Base-by-base conservation (phyloP, 1,284 basidiomycete genomes). In the Malassezia vespertilionis region DNA sequence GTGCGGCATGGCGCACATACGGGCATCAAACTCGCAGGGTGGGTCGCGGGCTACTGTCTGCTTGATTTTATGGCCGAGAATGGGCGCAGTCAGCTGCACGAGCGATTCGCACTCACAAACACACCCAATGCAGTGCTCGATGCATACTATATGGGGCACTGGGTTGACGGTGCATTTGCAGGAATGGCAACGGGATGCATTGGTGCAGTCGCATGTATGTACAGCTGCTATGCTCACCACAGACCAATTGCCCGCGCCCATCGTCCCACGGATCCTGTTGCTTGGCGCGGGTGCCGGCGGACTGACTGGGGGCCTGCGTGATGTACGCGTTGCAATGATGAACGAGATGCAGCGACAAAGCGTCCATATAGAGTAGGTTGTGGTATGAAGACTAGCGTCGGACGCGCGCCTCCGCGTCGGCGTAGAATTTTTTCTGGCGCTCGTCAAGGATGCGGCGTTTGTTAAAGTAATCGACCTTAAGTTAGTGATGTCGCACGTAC, bases 401-500 rank as follows among this genome's bases (percentile, higher is more conserved):
- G n/a, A 39, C 38, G 9, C 43, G 39, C 20, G 40, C 46, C 34
- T 44, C 46, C 4, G 50, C 45, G 15, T 47, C 40, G 9, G 49
- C 56, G 44, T 61, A 68, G 52, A 65, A 64, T 38, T 59, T 38
- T 43, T 45, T 60, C 31, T 69, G 67, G 17, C 67, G 57, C 45
- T 68, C 63, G 32, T 68, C 65, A 17, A 68, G 42, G 1, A 69
- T 60, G 36, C 65, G 53, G 27, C 67, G 47, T 52, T 69, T 69
- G 49, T 68, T 66, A 45, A 69, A 69, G 54, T 69, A 69, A 28
- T 68, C 65, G 20, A 68, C 55, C 65, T 65, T 48, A 5, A n/a
- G 7, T 12, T 27, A 31, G 33, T 27, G 22, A n/a, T 10, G 11
- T 15, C 9, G 2, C 10, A 63, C 64, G 52, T 56, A 69, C 67